These are phyloP conservation scores for Penicilliopsis zonata DNA, from an alignment of 495 filamentous ascomycete genomes.

Conservation along the genomic window DNA sequence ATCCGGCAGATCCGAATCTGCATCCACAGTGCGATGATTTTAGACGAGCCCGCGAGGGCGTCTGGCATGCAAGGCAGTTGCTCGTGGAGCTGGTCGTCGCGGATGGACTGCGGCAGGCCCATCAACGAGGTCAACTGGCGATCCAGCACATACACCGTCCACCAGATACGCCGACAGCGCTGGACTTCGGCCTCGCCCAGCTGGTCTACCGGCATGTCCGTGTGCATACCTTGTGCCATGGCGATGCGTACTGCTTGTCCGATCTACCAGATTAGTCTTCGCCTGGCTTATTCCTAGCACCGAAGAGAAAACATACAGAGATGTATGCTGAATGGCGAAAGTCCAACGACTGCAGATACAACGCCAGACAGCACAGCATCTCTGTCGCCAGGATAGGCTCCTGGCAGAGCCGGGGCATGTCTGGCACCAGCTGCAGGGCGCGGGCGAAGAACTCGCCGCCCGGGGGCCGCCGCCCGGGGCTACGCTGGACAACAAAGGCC, in stretches of 20 bases:
- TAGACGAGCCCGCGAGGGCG: slow-evolving; percentile 20
- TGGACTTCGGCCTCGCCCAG: slow-evolving; percentile 20
- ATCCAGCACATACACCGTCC: slow-evolving; percentile 34
- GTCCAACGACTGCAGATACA: slow-evolving; percentile 31
- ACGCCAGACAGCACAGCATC: slow-evolving; percentile 29
- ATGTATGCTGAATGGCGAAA: slow-evolving; percentile 24
- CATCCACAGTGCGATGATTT: slow-evolving; percentile 22
- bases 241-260: slow-evolving; percentile 32
- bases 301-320: slow-evolving; percentile 13
- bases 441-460: slow-evolving; percentile 27
- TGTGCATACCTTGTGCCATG: slow-evolving; percentile 31
- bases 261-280: slow-evolving; percentile 15
- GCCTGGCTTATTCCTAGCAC: neutral
- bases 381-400: slow-evolving; percentile 25
- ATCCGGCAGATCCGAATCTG: slow-evolving; percentile 30
- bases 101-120: slow-evolving; percentile 27
- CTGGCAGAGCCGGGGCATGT: slow-evolving; percentile 18
- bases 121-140: slow-evolving; percentile 33
- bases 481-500: slow-evolving; percentile 24
- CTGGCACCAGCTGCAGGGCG: slow-evolving; percentile 27
- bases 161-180: slow-evolving; percentile 31
- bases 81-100: slow-evolving; percentile 23
- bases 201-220: slow-evolving; percentile 24
- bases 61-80: slow-evolving; percentile 21
- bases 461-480: slow-evolving; percentile 17